These are phyloP conservation scores for Dothideomycetidae sp. DNA, from an alignment of 2,329 filamentous ascomycete species.

Conservation along the genomic window DNA sequence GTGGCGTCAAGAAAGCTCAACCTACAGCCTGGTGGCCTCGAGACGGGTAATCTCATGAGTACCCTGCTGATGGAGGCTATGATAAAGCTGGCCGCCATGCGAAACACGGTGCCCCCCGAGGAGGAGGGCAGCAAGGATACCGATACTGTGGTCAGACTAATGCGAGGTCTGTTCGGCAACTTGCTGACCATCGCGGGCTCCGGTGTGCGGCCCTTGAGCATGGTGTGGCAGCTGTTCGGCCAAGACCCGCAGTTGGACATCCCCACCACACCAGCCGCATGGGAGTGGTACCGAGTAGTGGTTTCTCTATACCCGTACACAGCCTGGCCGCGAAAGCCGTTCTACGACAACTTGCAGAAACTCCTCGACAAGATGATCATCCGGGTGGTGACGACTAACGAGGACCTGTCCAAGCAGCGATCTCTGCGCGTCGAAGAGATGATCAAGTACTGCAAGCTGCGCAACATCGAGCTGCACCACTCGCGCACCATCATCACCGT, in stretches of 20 bases:
- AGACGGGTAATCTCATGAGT: not conserved
- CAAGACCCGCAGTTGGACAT: not conserved
- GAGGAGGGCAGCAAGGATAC: not conserved
- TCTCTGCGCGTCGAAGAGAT: not conserved
- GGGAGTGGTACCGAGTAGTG: not conserved
- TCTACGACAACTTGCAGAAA: not conserved
- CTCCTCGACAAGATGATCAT: not conserved
- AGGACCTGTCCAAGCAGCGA: not conserved
- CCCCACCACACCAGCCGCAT: not conserved
- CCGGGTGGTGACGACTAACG: not conserved
- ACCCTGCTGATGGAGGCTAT: not conserved
- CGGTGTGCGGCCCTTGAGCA: not conserved
- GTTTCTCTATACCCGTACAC: not conserved
- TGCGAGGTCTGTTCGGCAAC: not conserved
- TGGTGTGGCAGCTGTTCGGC: not conserved
- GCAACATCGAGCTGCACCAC: not conserved
- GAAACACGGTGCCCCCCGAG: not conserved
- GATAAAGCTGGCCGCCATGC: not conserved
- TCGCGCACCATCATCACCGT: not conserved
- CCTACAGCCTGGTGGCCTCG: not conserved
- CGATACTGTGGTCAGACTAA: not conserved
- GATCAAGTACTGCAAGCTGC: not conserved
- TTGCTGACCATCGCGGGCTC: not conserved
- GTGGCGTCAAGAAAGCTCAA: not conserved
- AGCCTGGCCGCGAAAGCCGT: not conserved